Evolutionary conservation across 768 basidiomycete species (phyloP), one percentile per base, ranked within the genome.

Genomic region (Steccherinum ochraceum): DNA sequence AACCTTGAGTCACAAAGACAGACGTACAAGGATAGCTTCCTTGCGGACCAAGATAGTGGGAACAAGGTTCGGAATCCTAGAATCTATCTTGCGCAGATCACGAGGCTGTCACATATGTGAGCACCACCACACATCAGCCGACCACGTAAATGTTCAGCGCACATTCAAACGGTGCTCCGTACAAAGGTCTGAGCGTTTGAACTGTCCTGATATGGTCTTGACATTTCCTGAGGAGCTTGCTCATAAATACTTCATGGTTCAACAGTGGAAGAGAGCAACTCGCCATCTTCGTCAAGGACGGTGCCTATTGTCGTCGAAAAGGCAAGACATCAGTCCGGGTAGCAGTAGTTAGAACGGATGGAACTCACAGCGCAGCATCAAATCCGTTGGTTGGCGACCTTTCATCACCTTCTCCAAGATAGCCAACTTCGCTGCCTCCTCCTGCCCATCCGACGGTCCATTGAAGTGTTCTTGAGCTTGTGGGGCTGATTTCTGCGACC

Each of bases 1-100:
- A n/a, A n/a, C n/a, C n/a, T n/a, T n/a, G n/a, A n/a, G n/a, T n/a
- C n/a, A n/a, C n/a, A n/a, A n/a, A n/a, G 46, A 27, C 45, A 75
- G 30, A 35, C 82, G 52, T 64, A 90, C 91, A 54, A 98, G 74
- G 57, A 97, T 83, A 44, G 89, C 91, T 68, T 91, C 85, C 61
- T 84, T 86, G 56, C 95, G 79, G 48, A 88, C 80, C 51, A 98
- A 79, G 61, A 98, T 94, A 40, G 93, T 93, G 39, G 94, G 93
- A 16, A 98, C 88, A 51, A 95, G 81, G 67, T 94, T 96, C 27
- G 94, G 93, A 57, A 93, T 80, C 58, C 92, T 78, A 3, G 91
- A 93, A 71, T 98, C 95, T 58, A 98, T 89, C 74, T 97, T 96
- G 49, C 95, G 86, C 20, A 98, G 75, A 73, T 98, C 95, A 76